Evolutionary conservation across 2,329 filamentous ascomycete genomes (phyloP).

Genomic region (Cladophialophora psammophila): DNA sequence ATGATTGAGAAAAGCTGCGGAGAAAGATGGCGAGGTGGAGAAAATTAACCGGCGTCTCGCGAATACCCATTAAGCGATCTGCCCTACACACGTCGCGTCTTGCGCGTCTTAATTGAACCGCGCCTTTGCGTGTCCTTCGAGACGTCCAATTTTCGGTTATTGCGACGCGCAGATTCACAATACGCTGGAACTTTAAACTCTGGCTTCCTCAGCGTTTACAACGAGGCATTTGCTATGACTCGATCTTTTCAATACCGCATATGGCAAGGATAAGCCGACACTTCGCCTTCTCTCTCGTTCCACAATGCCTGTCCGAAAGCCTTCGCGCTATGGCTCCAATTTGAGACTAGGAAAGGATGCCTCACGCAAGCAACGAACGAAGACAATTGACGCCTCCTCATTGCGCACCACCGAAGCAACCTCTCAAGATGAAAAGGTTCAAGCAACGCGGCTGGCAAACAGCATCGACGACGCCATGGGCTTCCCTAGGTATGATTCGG

Average conservation of each 20-base stretch:
- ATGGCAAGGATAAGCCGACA: not conserved
- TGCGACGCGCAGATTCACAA: not conserved
- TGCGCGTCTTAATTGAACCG: conserved; percentile 19
- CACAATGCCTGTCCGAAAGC: conserved; percentile 58
- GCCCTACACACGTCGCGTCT: conserved; percentile 8
- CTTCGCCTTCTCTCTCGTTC: conserved; percentile 21
- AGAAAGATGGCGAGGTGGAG: conserved; percentile 13
- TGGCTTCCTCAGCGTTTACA: not conserved
- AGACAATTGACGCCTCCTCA: conserved; percentile 80
- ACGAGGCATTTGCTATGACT: conserved; percentile 3
- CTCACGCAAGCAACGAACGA: conserved; percentile 58
- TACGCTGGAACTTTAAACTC: not conserved
- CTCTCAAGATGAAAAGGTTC: conserved; percentile 89
- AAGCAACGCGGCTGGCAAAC: conserved; percentile 82
- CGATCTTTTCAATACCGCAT: not conserved
- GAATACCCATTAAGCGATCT: not conserved
- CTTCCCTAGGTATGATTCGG: conserved; percentile 89
- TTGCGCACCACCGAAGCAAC: conserved; percentile 81
- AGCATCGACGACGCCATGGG: conserved; percentile 95
- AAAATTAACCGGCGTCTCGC: conserved; percentile 6
- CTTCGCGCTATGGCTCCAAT: conserved; percentile 71
- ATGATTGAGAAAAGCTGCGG: conserved; percentile 11
- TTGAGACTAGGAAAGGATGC: conserved; percentile 53
- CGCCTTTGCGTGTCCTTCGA: conserved; percentile 5
- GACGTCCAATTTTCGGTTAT: not conserved